These are phyloP conservation scores for Rhizophagus clarus DNA, from an alignment of 192 early-diverging fungal genomes.

Conservation along the genomic window DNA sequence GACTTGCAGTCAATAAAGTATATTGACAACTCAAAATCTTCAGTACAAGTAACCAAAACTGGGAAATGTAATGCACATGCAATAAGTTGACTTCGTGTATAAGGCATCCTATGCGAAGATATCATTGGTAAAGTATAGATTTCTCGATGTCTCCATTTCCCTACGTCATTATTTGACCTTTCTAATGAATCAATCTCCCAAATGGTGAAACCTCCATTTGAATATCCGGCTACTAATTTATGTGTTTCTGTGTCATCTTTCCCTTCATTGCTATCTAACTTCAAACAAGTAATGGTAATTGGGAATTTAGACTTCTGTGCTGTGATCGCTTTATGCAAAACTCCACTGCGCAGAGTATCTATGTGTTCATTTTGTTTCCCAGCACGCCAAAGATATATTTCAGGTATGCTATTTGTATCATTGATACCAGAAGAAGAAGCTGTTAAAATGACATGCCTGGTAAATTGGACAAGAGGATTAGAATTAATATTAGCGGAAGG, in stretches of 20 bases:
- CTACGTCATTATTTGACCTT: background rate
- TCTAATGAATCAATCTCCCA: slow-evolving; percentile 33
- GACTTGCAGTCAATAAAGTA: slow-evolving; percentile 17
- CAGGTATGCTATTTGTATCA: background rate
- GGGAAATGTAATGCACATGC: slow-evolving; percentile 34
- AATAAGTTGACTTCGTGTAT: slow-evolving; percentile 10
- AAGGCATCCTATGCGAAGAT: background rate
- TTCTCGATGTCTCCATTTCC: slow-evolving; percentile 5
- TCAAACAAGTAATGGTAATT: slow-evolving; percentile 30
- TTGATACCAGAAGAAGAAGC: background rate
- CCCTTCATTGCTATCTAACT: slow-evolving; percentile 28
- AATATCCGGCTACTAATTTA: slow-evolving; percentile 43
- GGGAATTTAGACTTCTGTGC: background rate
- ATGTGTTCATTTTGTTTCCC: slow-evolving; percentile 22
- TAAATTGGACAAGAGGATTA: slow-evolving; percentile 42
- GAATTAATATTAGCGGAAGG: slow-evolving; percentile 22
- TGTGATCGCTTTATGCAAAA: background rate
- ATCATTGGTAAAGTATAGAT: background rate
- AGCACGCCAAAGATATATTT: slow-evolving; percentile 12
- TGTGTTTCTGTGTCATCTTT: slow-evolving; percentile 12
- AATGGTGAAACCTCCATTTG: slow-evolving; percentile 40
- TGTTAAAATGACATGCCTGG: slow-evolving; percentile 37
- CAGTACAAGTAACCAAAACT: slow-evolving; percentile 38
- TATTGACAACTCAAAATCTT: slow-evolving; percentile 37
- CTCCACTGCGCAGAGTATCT: background rate